Evolutionary conservation across 2,329 filamentous ascomycete genomes (phyloP).

Genomic region (Neobulgaria alba): DNA sequence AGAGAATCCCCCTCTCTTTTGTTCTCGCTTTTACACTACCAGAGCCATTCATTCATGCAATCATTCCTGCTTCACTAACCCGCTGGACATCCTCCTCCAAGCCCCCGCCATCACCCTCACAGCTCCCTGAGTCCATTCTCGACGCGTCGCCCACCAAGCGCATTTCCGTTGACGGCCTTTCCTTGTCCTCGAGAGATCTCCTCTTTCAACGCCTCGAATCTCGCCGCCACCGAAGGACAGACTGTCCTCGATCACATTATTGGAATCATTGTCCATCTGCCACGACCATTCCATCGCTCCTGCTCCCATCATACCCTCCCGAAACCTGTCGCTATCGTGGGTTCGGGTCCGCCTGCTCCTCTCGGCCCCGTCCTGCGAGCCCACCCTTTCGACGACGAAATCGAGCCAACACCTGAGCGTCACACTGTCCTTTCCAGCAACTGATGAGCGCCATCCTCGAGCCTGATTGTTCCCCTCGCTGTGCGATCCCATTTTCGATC

Average conservation of each 20-base stretch:
- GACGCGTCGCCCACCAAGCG: conserved; percentile 8
- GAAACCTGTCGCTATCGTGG: background rate
- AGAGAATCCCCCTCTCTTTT: no score
- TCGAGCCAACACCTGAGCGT: conserved; percentile 4
- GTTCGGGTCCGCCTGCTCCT: background rate
- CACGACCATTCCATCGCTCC: background rate
- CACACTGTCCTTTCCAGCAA: conserved; percentile 11
- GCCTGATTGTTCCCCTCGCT: conserved; percentile 16
- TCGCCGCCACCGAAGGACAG: conserved; percentile 5
- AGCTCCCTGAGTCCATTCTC: background rate
- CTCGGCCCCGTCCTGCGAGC: conserved; percentile 10
- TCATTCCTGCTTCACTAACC: background rate
- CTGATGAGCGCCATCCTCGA: conserved; percentile 23
- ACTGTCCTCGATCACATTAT: conserved; percentile 3
- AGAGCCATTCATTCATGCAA: background rate
- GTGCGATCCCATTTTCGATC: conserved; percentile 24
- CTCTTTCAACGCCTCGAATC: background rate
- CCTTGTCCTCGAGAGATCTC: conserved; percentile 3
- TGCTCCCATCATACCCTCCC: background rate
- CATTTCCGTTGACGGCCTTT: background rate
- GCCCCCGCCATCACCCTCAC: background rate
- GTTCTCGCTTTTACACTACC: background rate
- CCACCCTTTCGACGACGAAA: conserved; percentile 9
- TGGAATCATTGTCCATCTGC: conserved; percentile 3
- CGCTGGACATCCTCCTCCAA: background rate